Base-by-base conservation (phyloP, 192 early-diverging fungal species). In the Coemansia sp. region DNA sequence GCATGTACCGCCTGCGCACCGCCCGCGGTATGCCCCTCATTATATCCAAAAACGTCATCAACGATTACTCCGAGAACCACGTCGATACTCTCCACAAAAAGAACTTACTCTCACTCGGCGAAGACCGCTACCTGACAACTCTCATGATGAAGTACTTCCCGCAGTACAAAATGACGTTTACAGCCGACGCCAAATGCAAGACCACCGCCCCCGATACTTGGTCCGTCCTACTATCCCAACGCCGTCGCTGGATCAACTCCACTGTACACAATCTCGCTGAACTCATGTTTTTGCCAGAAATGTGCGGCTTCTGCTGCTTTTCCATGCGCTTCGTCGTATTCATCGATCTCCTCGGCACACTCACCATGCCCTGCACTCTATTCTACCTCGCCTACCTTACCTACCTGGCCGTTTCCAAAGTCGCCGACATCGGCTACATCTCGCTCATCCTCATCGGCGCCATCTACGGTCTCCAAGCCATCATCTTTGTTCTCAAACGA, bases 221-320 rank as follows among this genome's bases (percentile, higher is more conserved):
- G 95, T 85, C 89, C 59, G 93, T 99, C 31, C 85, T 99, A 39
- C 76, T 99, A 19, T 99, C 98, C 1, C 98, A 99, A 80, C 92
- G 98, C 66, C 94, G 98, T 76, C 93, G 98, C 65, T 99, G 98
- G 98, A 99, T 99, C 74, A 99, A 99, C 86, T 98, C 96, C 27
- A 99, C 98, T 0, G 92, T 99, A 6, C 98, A 99, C 86, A 99
- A 99, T 79, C 84, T 98, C 69, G 85, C 97, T 57, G 98, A 99
- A 77, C 85, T 99, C 39, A 80, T 96, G 46, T 89, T 94, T 69
- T 81, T 99, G 68, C 92, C 93, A 21, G 95, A 97, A 62, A 89
- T 98, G 34, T 98, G 98, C 67, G 96, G 98, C 25, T 96, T 94
- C 88, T 92, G 96, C 80, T 96, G 95, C 84, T 98, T 98, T 84